Evolutionary conservation across 495 filamentous ascomycete species (phyloP), one percentile per base, ranked within the genome.

Genomic region (Aspergillus mulundensis): DNA sequence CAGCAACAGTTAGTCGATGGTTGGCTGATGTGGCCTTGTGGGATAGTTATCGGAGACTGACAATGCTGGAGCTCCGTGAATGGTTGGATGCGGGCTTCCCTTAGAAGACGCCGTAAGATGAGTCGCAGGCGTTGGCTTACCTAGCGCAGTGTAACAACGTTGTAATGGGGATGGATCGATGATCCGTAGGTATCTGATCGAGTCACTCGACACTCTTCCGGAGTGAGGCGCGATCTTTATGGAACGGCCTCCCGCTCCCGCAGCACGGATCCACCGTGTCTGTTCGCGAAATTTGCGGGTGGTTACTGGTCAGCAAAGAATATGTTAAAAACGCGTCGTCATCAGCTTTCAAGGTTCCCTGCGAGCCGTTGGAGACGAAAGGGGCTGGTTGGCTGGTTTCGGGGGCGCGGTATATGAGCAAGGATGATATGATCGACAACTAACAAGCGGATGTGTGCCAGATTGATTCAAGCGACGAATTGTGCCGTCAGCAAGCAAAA

Each of bases 351-450:
- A 36, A 36, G 32, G 32, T 18, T 40, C 38, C 38, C n/a, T 18
- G n/a, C n/a, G n/a, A 40, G 38, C 34, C 7, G 34, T 16, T 40
- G n/a, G 38, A 44, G 16, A 36, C 20, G 30, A 8, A 32, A 36
- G 25, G 24, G 21, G 43, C n/a, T 20, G 42, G 32, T 36, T 36
- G 32, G 32, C 32, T 36, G 12, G 12, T 10, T 20, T 21, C 36
- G 24, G 25, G 0, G 39, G 32, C 20, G 32, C 21, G 10, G 23
- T 48, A 41, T 38, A 56, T 34, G 46, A 50, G 15, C 38, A 50
- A 25, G 45, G 54, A 50, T 50, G 54, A 36, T 23, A 48, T 40
- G 54, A 56, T 56, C 53, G 45, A 49, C 45, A 49, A 41, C 23
- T 56, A 42, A 32, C 53, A 21, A n/a, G 47, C 34, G n/a, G 24